A percentile compares a stretch with the other conserved stretches of the same genome.
phyloP scores from a whole-genome alignment of 2,329 filamentous ascomycete species.

The Alternaria brassicicola region DNA sequence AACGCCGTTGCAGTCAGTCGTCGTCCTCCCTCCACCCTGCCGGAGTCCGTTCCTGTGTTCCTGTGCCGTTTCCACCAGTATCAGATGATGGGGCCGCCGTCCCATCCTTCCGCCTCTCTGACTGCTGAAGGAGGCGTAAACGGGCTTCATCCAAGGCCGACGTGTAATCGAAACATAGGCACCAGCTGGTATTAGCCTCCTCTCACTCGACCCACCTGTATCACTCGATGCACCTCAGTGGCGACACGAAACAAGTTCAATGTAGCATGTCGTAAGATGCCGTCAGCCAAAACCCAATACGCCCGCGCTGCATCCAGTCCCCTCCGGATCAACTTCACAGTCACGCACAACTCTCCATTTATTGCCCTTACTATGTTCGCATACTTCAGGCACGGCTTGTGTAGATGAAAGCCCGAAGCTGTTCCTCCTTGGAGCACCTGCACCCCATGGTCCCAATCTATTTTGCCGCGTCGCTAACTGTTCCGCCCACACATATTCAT shows the following conservation, averaged over 20 bases:
- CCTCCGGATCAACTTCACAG: slow-evolving; percentile 18
- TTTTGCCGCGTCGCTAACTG: slow-evolving; percentile 28
- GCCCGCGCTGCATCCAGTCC: slow-evolving; percentile 21
- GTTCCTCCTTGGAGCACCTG: slow-evolving; percentile 39
- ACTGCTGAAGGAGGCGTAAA: not conserved
- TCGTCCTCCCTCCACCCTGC: slow-evolving; percentile 19
- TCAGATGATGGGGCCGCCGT: not conserved
- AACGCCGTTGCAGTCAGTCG: slow-evolving; percentile 13
- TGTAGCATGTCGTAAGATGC: slow-evolving; percentile 36
- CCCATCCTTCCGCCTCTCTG: not conserved
- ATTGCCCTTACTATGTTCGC: slow-evolving; percentile 30
- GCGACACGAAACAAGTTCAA: slow-evolving; percentile 36
- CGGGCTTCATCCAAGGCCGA: slow-evolving; percentile 15
- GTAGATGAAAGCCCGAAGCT: slow-evolving; percentile 22
- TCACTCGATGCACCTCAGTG: slow-evolving; percentile 33
- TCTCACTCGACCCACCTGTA: slow-evolving; percentile 30
- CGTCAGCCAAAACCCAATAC: slow-evolving; percentile 33
- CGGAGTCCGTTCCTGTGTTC: slow-evolving; percentile 11
- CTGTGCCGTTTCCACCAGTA: slow-evolving; percentile 9
- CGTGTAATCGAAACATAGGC: slow-evolving; percentile 16
- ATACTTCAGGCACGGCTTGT: slow-evolving; percentile 2
- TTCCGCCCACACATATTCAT: slow-evolving; percentile 28
- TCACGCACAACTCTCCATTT: slow-evolving; percentile 22
- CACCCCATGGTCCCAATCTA: slow-evolving; percentile 45
- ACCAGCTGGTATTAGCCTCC: slow-evolving; percentile 18